These are phyloP conservation scores for Auricularia cornea DNA, from an alignment of 768 basidiomycete species.

Conservation along the genomic window DNA sequence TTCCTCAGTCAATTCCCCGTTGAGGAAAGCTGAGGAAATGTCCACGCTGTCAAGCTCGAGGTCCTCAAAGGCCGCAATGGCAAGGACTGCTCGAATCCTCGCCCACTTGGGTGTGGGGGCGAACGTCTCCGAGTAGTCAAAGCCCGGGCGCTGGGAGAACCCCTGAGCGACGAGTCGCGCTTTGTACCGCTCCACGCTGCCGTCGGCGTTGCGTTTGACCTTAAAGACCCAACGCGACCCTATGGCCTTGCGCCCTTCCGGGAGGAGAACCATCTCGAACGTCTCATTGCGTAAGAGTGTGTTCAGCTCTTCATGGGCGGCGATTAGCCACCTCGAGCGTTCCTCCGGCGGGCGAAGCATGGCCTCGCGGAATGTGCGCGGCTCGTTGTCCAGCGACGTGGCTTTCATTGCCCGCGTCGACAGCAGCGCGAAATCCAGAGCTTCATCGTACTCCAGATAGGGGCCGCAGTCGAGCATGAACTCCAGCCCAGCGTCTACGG, in stretches of 20 bases:
- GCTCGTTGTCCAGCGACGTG: not conserved
- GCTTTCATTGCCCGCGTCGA: not conserved
- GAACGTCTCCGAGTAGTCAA: slow-evolving; percentile 16
- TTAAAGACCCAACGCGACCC: slow-evolving; percentile 34
- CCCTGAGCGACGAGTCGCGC: slow-evolving; percentile 36
- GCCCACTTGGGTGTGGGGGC: slow-evolving; percentile 13
- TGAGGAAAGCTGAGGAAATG: slow-evolving; percentile 9
- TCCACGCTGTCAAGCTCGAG: slow-evolving; percentile 11
- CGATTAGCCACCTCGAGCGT: not conserved
- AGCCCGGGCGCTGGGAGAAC: slow-evolving; percentile 22
- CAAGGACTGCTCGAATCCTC: slow-evolving; percentile 11
- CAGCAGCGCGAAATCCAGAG: not conserved
- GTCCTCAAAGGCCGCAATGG: slow-evolving; percentile 10
- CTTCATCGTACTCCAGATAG: not conserved
- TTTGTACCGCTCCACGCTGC: slow-evolving; percentile 29
- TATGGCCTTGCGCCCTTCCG: slow-evolving; percentile 23
- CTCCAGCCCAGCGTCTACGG: not conserved
- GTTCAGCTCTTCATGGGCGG: not conserved
- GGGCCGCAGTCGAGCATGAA: not conserved
- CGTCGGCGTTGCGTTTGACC: slow-evolving; percentile 27
- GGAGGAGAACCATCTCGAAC: slow-evolving; percentile 22
- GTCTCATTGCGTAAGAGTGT: slow-evolving; percentile 17
- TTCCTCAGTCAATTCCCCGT: slow-evolving; percentile 13
- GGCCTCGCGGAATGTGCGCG: not conserved
- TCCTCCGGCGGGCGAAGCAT: not conserved